These are phyloP conservation scores for Raphanus hybrid DNA, from an alignment of 441 rosid species.

Conservation along the genomic window DNA sequence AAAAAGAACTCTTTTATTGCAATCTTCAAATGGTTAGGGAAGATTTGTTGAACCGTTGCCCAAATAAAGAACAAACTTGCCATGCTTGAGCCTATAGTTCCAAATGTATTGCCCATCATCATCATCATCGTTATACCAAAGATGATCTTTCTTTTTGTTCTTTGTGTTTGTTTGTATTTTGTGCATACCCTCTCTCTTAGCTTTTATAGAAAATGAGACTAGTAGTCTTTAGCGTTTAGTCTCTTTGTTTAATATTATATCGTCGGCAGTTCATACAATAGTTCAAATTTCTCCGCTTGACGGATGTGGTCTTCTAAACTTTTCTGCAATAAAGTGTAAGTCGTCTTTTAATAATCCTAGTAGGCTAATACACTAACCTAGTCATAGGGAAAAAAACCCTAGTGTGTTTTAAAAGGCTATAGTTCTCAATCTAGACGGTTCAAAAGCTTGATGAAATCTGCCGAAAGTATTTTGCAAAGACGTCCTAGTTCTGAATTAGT, in stretches of 20 bases:
- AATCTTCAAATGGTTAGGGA: conserved; percentile 5
- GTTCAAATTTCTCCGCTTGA: not conserved
- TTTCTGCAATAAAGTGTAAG: not conserved
- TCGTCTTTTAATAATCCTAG: not conserved
- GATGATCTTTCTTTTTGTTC: not conserved
- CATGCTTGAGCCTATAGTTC: not conserved
- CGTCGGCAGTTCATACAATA: not conserved
- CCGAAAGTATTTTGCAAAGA: not conserved
- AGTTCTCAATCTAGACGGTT: not conserved
- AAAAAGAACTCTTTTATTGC: not conserved
- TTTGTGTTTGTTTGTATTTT: not conserved
- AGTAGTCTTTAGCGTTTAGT: not conserved
- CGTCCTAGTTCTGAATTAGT: not conserved
- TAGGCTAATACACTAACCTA: not conserved
- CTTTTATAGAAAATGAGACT: not conserved
- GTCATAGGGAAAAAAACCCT: not conserved
- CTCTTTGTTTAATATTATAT: not conserved
- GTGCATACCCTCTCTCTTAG: not conserved
- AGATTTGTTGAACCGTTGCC: conserved; percentile 5
- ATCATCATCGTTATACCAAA: not conserved
- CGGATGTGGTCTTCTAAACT: not conserved
- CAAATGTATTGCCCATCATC: conserved; percentile 3
- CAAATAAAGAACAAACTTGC: conserved; percentile 11
- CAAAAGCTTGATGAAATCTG: not conserved
- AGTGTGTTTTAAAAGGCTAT: too few relatives aligned